Base-by-base conservation (phyloP, 495 filamentous ascomycete genomes). In the Collariella sp. region DNA sequence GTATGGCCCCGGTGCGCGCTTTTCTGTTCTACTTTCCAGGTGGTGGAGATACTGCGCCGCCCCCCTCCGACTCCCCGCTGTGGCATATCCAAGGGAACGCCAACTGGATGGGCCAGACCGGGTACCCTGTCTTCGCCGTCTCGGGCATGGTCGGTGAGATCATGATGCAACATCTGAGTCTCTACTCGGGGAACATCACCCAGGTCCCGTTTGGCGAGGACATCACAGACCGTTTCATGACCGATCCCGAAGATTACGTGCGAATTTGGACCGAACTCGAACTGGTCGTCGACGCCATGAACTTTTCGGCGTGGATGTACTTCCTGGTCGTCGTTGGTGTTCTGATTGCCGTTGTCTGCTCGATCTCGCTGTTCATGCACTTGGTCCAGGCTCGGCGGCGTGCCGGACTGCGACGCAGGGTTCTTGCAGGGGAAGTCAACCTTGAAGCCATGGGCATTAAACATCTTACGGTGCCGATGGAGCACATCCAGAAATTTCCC, bases 71-170 rank as follows among this genome's bases (percentile, higher is more conserved):
- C 33, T 79, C 84, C 46, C 48, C 70, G 0, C 64, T 70, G 7
- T 96, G 91, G 91, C 60, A 74, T 23, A 68, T 95, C 15, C 69
- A 79, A 6, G 86, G 86, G 61, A 75, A 73, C 2, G 76, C 70
- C 1, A 64, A 62, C 18, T 94, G 89, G 88, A 86, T 78, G 65
- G 62, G 63, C 7, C 58, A 73, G 9, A 81, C 83, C 60, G 62
- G 73, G 15, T 95, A 79, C 62, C 91, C 91, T 0, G 76, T 95
- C n/a, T 96, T 89, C 67, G 91, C 88, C 19, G 78, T 97, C 3
- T 79, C 88, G 0, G 82, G 87, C 2, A 52, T 68, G 15, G 74
- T 76, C 16, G 91, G 89, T 39, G 61, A 68, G 6, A 68, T 74
- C 18, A 73, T 95, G 63, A 86, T 95, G 82, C 59, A 80, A 36